Evolutionary conservation across 805 yeast genomes (phyloP).

Genomic region (Saturnispora gosingensis): DNA sequence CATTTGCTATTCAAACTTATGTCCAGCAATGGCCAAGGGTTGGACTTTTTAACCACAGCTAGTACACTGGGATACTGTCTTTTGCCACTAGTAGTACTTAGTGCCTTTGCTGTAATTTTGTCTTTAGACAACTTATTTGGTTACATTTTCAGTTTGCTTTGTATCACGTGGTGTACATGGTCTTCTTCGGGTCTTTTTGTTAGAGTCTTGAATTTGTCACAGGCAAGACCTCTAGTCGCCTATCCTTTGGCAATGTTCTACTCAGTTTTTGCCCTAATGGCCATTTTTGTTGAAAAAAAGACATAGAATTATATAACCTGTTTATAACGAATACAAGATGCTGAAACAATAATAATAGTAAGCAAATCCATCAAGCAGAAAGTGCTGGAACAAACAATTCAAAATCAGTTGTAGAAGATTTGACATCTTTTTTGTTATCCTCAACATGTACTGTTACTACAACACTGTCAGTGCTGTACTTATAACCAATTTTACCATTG

Average conservation of each 20-base stretch:
- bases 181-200: constrained; percentile 91
- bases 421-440: constrained; percentile 37
- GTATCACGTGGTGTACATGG: constrained; percentile 85
- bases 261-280: constrained; percentile 91
- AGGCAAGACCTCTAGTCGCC: constrained; percentile 84
- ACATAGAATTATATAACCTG: not conserved
- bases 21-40: constrained; percentile 41
- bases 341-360: not conserved
- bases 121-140: constrained; percentile 69
- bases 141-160: constrained; percentile 52
- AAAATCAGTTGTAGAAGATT: constrained; percentile 53
- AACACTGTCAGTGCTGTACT: constrained; percentile 46
- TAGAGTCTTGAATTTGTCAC: constrained; percentile 68
- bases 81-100: constrained; percentile 73
- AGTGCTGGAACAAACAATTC: constrained; percentile 59
- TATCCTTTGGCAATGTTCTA: constrained; percentile 89
- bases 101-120: constrained; percentile 59
- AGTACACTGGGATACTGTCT: constrained; percentile 91
- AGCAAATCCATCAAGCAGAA: not conserved
- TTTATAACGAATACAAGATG: not conserved
- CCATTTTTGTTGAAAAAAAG: constrained; percentile 49
- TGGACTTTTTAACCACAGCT: constrained; percentile 64
- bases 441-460: constrained; percentile 72
- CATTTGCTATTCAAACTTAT: constrained; percentile 80
- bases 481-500: constrained; percentile 35